Percentiles rank a stretch among this genome's conserved stretches.
Conservation (phyloP, 768 basidiomycete genomes). For the Candolleomyces efflorescens region DNA sequence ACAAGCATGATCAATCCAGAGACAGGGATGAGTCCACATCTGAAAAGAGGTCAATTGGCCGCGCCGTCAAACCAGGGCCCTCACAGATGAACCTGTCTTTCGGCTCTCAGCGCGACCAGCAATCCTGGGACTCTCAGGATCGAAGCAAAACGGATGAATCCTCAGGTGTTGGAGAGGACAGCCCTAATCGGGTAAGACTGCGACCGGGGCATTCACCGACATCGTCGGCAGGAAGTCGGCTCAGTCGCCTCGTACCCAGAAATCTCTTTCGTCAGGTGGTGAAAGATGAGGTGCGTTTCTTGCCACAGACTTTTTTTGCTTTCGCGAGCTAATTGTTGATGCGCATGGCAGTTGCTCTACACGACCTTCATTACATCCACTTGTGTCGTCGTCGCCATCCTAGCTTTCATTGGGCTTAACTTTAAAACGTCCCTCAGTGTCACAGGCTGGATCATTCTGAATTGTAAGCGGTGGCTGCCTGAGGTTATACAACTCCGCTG, state of each 20-base stretch:
- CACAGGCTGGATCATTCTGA: conserved; percentile 48
- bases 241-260: conserved; percentile 46
- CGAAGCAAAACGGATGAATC: not conserved
- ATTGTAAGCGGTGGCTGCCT: conserved; percentile 36
- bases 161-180: not conserved
- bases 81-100: not conserved
- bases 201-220: conserved; percentile 17
- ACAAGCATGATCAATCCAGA: not conserved
- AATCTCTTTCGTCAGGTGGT: conserved; percentile 53
- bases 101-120: not conserved
- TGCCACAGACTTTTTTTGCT: not conserved
- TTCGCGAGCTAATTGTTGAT: not conserved
- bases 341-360: conserved; percentile 45
- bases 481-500: not conserved
- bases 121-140: not conserved
- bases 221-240: conserved; percentile 28
- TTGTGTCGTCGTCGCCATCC: conserved; percentile 43
- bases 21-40: not conserved
- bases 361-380: conserved; percentile 49
- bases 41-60: not conserved
- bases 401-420: conserved; percentile 48
- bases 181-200: not conserved
- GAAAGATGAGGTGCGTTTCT: conserved; percentile 52
- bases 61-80: not conserved
- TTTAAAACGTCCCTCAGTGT: conserved; percentile 40